phyloP scores from a whole-genome alignment of 2,329 filamentous ascomycete species.

The Colletotrichum sp. region DNA sequence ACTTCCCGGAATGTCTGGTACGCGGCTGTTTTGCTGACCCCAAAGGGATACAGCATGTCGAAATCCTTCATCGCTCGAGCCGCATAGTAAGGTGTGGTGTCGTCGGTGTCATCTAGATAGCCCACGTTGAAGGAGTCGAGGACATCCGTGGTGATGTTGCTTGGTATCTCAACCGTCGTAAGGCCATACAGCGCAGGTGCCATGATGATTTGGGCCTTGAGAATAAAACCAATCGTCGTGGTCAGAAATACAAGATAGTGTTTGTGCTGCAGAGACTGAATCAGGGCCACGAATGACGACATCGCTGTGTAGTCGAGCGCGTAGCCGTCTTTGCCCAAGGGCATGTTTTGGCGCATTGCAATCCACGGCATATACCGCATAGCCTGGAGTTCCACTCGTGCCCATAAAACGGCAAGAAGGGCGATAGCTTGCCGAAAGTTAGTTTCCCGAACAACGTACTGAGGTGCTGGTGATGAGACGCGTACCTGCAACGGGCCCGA shows the following conservation, averaged over 20 bases:
- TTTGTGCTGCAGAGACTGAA: background rate
- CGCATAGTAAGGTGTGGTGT: background rate
- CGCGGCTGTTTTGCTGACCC: background rate
- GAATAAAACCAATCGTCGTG: background rate
- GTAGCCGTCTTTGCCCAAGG: background rate
- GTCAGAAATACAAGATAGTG: background rate
- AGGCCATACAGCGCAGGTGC: conserved; percentile 2
- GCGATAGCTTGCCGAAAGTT: background rate
- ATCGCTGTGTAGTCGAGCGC: background rate
- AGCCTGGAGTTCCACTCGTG: conserved; percentile 1
- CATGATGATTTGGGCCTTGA: background rate
- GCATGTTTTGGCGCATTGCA: background rate
- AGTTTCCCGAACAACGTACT: background rate
- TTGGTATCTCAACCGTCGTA: background rate
- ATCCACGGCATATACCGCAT: conserved; percentile 9
- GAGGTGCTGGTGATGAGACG: background rate
- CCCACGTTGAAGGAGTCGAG: background rate
- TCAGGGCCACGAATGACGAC: background rate
- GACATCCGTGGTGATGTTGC: background rate
- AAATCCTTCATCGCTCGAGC: background rate
- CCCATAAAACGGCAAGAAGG: background rate
- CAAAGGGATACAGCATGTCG: background rate
- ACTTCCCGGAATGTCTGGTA: background rate
- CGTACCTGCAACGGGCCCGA: conserved; percentile 2
- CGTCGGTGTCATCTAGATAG: background rate